Conservation (phyloP, 2,329 filamentous ascomycete genomes). For the Metarhizium guizhouense region DNA sequence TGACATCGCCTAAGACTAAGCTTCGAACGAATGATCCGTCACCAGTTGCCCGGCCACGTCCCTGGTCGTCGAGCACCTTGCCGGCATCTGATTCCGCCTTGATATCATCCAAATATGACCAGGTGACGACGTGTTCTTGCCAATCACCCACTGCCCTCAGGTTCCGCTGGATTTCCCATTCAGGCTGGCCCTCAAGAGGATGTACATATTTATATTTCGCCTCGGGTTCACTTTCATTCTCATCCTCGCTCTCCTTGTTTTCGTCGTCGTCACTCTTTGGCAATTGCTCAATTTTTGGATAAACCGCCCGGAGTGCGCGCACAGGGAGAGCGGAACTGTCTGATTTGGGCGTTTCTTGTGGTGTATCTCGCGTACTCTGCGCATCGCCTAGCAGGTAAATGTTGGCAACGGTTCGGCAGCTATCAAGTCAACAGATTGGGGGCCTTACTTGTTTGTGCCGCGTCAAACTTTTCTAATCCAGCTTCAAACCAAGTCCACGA, state of each 20-base stretch:
- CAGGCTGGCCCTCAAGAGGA: constrained; percentile 21
- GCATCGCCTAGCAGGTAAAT: constrained; percentile 15
- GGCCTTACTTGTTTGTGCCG: constrained; percentile 19
- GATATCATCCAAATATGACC: constrained; percentile 42
- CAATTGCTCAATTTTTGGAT: constrained; percentile 18
- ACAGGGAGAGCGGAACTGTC: constrained; percentile 18
- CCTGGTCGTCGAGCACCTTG: constrained; percentile 27
- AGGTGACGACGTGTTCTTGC: constrained; percentile 39
- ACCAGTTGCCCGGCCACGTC: constrained; percentile 41
- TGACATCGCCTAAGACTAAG: constrained; percentile 49
- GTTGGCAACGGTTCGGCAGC: constrained; percentile 1
- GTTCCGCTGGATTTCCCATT: constrained; percentile 41
- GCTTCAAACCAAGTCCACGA: constrained; percentile 58
- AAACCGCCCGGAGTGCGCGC: constrained; percentile 27
- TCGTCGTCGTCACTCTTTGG: background rate
- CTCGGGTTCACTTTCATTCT: background rate
- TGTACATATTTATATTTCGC: constrained; percentile 26
- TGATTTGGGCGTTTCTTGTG: constrained; percentile 14
- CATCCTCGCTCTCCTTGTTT: background rate
- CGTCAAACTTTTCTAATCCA: constrained; percentile 47
- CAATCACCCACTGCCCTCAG: constrained; percentile 22
- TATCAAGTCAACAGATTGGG: background rate
- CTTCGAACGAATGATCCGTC: constrained; percentile 47
- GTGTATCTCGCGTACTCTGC: constrained; percentile 20
- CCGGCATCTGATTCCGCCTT: constrained; percentile 32